These are phyloP conservation scores for Colletotrichum salicis DNA, from an alignment of 2,329 filamentous ascomycete species.

Conservation along the genomic window DNA sequence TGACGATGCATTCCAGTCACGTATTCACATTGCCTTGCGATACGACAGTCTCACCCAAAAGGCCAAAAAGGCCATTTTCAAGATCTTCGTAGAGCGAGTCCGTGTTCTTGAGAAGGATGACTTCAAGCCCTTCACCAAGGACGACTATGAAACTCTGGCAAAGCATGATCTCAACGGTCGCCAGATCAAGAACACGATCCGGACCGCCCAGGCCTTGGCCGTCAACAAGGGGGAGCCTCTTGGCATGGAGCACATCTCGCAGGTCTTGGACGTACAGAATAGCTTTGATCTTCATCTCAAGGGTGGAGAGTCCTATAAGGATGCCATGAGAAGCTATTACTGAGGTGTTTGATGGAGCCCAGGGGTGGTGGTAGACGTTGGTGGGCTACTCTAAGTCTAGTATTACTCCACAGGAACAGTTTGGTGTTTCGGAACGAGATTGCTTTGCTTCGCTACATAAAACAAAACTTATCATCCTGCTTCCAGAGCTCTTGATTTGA, in stretches of 20 bases:
- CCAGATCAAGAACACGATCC: slow-evolving; percentile 89
- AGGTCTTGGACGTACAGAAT: slow-evolving; percentile 85
- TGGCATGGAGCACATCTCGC: slow-evolving; percentile 81
- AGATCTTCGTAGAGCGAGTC: slow-evolving; percentile 82
- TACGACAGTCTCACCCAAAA: slow-evolving; percentile 80
- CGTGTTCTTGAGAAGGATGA: slow-evolving; percentile 70
- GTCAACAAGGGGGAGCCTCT: slow-evolving; percentile 78
- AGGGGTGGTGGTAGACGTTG: no score
- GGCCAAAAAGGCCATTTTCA: slow-evolving; percentile 83
- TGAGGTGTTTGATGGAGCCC: background rate
- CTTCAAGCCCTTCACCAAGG: slow-evolving; percentile 69
- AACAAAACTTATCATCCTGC: no score
- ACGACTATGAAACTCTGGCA: slow-evolving; percentile 74
- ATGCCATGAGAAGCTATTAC: slow-evolving; percentile 86
- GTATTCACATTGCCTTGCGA: slow-evolving; percentile 85
- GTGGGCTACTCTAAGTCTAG: no score
- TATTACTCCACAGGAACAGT: no score
- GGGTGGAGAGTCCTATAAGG: slow-evolving; percentile 81
- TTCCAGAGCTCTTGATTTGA: no score
- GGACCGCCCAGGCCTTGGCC: slow-evolving; percentile 84
- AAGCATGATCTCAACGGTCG: slow-evolving; percentile 71
- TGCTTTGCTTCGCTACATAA: no score
- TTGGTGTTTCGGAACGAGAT: no score
- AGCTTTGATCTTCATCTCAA: slow-evolving; percentile 86
- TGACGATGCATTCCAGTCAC: slow-evolving; percentile 88